Evolutionary conservation across 2,329 filamentous ascomycete genomes (phyloP), one percentile per base, ranked within the genome.

Genomic region (Aphanoascus verrucosus): DNA sequence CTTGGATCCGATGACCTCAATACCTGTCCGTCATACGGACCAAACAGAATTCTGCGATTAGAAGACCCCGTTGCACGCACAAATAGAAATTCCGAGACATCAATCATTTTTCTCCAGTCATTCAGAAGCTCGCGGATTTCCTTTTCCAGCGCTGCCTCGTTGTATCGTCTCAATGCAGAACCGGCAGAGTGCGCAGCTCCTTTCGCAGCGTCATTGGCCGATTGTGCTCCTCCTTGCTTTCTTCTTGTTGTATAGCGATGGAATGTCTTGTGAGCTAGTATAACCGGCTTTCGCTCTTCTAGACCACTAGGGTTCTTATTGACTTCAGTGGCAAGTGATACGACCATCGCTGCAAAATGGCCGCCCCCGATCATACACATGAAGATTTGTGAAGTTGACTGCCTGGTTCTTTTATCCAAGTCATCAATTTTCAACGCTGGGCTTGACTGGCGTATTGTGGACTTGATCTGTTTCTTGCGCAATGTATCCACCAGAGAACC

Each of bases 361-460:
- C 93, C 93, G 56, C 93, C 93, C 20, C 93, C 93, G 49, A 98
- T 94, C 93, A 98, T 98, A 70, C 90, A 97, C 46, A 98, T 79
- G 65, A 98, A 97, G 48, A 95, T 82, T 65, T 97, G 90, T 1
- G 89, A 88, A 6, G 84, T 83, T 20, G 82, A 80, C 83, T 82
- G 51, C 80, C 80, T 55, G 17, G 61, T 37, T 28, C 82, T 80
- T 83, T 82, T 54, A 80, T 81, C 54, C 14, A 60, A 37, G 37
- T 76, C 70, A 1, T 57, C 56, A 20, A 59, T 68, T 19, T 70
- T 62, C 2, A 67, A 61, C 15, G 62, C 60, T 61, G 69, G 63
- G 60, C 69, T 68, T 58, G 62, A 54, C 15, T 61, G 53, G 17
- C 62, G 65, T 34, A 74, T 68, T 52, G 74, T 80, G 0, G 88